phyloP scores from a whole-genome alignment of 768 basidiomycete species.

The Panaeolus papilionaceus region DNA sequence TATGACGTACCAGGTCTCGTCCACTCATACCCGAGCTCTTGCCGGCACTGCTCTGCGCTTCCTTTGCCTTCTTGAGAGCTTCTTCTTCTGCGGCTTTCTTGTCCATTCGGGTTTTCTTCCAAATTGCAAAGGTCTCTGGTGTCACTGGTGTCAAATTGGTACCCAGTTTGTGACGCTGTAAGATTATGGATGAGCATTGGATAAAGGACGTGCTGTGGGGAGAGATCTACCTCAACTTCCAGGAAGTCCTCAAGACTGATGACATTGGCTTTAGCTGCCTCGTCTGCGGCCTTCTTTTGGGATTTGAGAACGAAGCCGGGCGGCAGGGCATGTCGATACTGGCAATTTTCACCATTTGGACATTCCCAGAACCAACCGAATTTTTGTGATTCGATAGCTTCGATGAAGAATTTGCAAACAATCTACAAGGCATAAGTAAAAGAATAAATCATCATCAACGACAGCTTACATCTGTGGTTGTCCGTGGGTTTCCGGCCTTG shows the following conservation, averaged over 20 bases:
- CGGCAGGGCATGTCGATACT: constrained; percentile 94
- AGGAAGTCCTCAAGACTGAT: constrained; percentile 97
- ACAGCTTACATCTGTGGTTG: constrained; percentile 83
- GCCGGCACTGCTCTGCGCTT: constrained; percentile 80
- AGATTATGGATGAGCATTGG: constrained; percentile 11
- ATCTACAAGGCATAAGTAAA: constrained; percentile 57
- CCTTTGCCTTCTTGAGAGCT: constrained; percentile 81
- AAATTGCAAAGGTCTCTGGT: constrained; percentile 85
- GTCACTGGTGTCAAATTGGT: constrained; percentile 92
- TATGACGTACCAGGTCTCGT: constrained; percentile 79
- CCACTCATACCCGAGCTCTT: constrained; percentile 96
- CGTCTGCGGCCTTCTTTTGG: constrained; percentile 90
- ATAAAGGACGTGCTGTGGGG: constrained; percentile 13
- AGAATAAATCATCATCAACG: constrained; percentile 9
- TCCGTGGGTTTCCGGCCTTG: constrained; percentile 90
- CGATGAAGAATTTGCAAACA: constrained; percentile 97
- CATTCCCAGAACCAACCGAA: constrained; percentile 98
- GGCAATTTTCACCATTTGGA: constrained; percentile 87
- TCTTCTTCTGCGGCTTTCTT: constrained; percentile 94
- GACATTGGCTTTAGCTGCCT: constrained; percentile 85
- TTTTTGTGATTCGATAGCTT: constrained; percentile 93
- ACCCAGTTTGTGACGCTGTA: constrained; percentile 92
- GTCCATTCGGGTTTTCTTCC: constrained; percentile 95
- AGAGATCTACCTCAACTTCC: constrained; percentile 83
- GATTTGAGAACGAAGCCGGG: constrained; percentile 96